phyloP scores from a whole-genome alignment of 1,284 basidiomycete species.

The Anthracocystis walkeri region DNA sequence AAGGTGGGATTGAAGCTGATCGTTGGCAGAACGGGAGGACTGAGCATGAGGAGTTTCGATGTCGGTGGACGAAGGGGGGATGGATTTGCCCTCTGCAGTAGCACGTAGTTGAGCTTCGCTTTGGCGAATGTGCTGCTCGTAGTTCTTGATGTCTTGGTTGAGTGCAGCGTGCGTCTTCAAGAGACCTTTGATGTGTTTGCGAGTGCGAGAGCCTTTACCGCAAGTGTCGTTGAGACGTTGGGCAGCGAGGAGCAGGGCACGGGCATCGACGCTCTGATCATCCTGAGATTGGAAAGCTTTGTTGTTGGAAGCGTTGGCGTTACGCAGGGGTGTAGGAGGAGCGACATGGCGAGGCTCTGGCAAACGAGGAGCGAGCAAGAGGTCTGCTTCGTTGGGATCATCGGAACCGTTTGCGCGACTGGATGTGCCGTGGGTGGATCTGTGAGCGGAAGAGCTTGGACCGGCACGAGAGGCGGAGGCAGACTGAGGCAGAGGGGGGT shows the following conservation, averaged over 20 bases:
- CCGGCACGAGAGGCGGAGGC: conserved; percentile 25
- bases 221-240: conserved; percentile 59
- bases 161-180: conserved; percentile 55
- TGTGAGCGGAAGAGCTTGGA: conserved; percentile 22
- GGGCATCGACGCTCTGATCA: conserved; percentile 26
- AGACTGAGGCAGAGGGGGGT: conserved; percentile 46
- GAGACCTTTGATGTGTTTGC: conserved; percentile 66
- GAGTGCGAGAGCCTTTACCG: conserved; percentile 56
- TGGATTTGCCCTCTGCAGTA: conserved; percentile 26
- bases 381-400: conserved; percentile 32
- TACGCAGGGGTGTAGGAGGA: conserved; percentile 43
- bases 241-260: conserved; percentile 52
- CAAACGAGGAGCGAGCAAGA: conserved; percentile 42
- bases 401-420: conserved; percentile 15
- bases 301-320: conserved; percentile 17
- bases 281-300: conserved; percentile 26
- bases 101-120: conserved; percentile 37
- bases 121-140: conserved; percentile 47
- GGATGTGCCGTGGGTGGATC: conserved; percentile 13
- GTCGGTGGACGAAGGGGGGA: conserved; percentile 1
- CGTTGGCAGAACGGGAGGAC: conserved; percentile 5
- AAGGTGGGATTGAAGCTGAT: conserved; percentile 30
- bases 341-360: conserved; percentile 41
- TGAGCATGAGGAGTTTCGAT: conserved; percentile 5
- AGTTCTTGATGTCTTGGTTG: conserved; percentile 38